Evolutionary conservation across 106 monocot genomes (phyloP).

Genomic region (Apostasia shenzhenica): DNA sequence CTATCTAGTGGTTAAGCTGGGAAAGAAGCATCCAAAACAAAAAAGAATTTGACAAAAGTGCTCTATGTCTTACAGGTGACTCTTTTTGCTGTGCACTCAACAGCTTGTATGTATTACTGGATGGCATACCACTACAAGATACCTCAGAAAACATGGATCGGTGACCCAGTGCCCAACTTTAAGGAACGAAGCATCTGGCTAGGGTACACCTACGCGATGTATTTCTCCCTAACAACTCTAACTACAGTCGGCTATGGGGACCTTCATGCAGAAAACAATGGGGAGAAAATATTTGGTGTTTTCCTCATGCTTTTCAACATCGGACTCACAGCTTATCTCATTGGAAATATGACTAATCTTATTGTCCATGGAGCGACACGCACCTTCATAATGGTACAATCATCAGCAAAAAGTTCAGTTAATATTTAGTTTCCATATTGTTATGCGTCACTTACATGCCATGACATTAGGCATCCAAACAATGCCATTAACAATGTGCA

Average conservation of each 20-base stretch:
- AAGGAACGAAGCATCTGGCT: slow-evolving; percentile 24
- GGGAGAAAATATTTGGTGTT: slow-evolving; percentile 27
- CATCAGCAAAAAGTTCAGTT: neutral
- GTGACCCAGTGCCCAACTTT: slow-evolving; percentile 10
- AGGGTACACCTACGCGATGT: slow-evolving; percentile 24
- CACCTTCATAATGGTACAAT: slow-evolving; percentile 21
- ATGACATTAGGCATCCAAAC: too few relatives aligned
- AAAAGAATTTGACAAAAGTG: too few relatives aligned
- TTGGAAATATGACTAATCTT: slow-evolving; percentile 47
- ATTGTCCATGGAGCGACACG: slow-evolving; percentile 24
- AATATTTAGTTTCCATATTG: too few relatives aligned
- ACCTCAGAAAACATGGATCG: slow-evolving; percentile 22
- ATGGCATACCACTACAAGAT: slow-evolving; percentile 16
- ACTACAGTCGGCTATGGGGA: slow-evolving; percentile 42
- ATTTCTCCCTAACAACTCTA: slow-evolving; percentile 35
- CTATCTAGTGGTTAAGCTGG: too few relatives aligned
- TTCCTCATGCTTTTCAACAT: slow-evolving; percentile 49
- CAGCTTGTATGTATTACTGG: slow-evolving; percentile 32
- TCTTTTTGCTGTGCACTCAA: slow-evolving; percentile 33
- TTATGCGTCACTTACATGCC: too few relatives aligned
- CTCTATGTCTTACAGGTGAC: slow-evolving; percentile 26
- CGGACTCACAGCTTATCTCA: slow-evolving; percentile 32
- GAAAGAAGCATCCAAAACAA: too few relatives aligned
- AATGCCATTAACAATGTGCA: too few relatives aligned
- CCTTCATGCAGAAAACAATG: slow-evolving; percentile 23